Base-by-base conservation (phyloP, 1,284 basidiomycete species). In the Athelia sp. region DNA sequence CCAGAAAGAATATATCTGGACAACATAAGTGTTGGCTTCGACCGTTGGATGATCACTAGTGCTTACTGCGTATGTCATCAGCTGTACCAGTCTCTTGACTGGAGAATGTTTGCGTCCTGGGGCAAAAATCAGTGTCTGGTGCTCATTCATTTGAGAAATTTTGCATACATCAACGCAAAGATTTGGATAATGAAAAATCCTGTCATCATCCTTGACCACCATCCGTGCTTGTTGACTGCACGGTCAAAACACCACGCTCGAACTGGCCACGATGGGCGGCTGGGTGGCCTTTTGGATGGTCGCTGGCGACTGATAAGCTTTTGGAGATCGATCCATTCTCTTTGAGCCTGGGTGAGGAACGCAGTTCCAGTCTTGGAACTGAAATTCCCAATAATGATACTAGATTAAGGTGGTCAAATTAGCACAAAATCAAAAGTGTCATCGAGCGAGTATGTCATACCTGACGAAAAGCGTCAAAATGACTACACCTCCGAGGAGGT, bases 361-460 rank as follows among this genome's bases (percentile, higher is more conserved):
- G 88, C 93, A 31, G 81, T 82, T 26, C 93, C 93, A 4, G 90
- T 95, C 60, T 83, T 86, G 18, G 84, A 82, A 55, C 83, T 85
- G 70, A 98, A 98, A 67, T 97, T 97, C 48, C 89, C 88, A 61
- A 98, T 98, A 67, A 98, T 97, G 65, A 98, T 93, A 72, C 90
- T 87, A 62, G 56, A 51, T 40, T 13, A 18, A 23, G 19, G 51
- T 10, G 49, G 47, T 61, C 18, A 61, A 29, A 6, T 4, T 4
- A 6, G 61, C 61, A 45, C 48, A 51, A 24, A 6, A 36, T 29
- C 34, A 14, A 17, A 18, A 3, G 1, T 3, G 13, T 29, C 26
- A 4, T 45, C 35, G 17, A 49, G 48, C 34, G 18, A 14, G 42
- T 26, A 9, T 10, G 11, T 60, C 75, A 56, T 58, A 90, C 90